Conservation (phyloP, 192 early-diverging fungal species). For the Mortierella claussenii region DNA sequence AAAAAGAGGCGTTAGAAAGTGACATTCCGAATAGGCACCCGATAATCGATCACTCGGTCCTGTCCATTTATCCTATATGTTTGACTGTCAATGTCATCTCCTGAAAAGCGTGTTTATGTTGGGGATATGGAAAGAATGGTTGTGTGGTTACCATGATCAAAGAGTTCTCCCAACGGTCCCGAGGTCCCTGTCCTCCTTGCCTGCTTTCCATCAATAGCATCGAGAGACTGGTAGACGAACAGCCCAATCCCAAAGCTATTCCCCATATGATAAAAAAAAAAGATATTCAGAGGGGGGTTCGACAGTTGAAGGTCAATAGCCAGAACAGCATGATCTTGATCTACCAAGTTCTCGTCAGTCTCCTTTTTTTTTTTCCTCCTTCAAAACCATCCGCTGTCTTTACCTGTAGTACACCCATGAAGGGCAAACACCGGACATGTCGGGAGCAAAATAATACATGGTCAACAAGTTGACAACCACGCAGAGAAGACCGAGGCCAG, state of each 20-base stretch:
- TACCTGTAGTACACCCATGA: constrained; percentile 86
- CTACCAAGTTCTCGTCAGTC: no score
- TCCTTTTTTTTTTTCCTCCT: no score
- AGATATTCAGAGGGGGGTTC: no score
- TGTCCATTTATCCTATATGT: no score
- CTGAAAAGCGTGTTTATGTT: no score
- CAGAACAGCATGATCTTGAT: no score
- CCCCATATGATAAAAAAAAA: not conserved
- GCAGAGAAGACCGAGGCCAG: constrained; percentile 84
- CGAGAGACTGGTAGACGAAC: constrained; percentile 90
- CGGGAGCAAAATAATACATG: constrained; percentile 78
- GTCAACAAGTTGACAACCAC: constrained; percentile 78
- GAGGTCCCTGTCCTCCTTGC: constrained; percentile 88
- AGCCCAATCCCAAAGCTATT: constrained; percentile 77
- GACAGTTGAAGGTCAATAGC: no score
- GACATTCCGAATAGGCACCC: not conserved
- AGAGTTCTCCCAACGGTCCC: constrained; percentile 93
- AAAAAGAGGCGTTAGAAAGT: not conserved
- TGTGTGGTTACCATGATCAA: constrained; percentile 85
- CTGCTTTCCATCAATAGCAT: constrained; percentile 97
- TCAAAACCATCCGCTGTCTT: no score
- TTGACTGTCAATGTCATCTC: no score
- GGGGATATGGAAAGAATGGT: not conserved
- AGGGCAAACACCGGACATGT: constrained; percentile 75
- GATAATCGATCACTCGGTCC: no score